Evolutionary conservation across 768 basidiomycete species (phyloP), one percentile per base, ranked within the genome.

Genomic region (Serendipita indica): DNA sequence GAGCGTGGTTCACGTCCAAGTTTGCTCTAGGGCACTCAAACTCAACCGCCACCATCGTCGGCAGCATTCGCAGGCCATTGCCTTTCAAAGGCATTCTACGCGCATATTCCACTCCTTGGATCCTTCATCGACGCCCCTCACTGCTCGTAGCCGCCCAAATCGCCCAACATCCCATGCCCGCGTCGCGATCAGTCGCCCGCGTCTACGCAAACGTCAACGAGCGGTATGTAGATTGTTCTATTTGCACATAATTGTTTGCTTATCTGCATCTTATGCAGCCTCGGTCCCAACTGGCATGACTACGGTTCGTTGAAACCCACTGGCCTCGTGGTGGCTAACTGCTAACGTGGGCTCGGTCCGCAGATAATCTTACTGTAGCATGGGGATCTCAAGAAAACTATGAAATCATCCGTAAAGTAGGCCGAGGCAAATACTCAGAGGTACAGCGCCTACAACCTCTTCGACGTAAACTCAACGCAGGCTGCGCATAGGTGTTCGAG

Each of bases 301-400:
- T 96, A 96, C 69, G 92, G 92, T 93, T 64, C 65, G 75, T 68
- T 62, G 37, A 63, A 60, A 16, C 59, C 61, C 59, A 52, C 59
- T 57, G 41, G 57, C 59, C 49, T 60, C 30, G 61, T 63, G 35
- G 59, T 45, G 25, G 20, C 58, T 30, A 30, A 39, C 22, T 59
- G 2, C 39, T 33, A 64, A 10, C 35, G 22, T 43, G 32, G 35
- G 4, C 34, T 30, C 4, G 33, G 59, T 39, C 25, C 46, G 61
- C 67, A 90, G 89, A 97, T 77, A 93, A 92, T 70, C 78, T 97
- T 12, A 89, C 91, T 71, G 87, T 97, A n/a, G 88, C 92, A 65
- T 97, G 92, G 92, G 92, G 92, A 57, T 80, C 85, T 3, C 92
- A 97, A 73, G 92, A 96, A 72, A 89, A 94, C 71, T 97, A 97